Evolutionary conservation across 345 rosid genomes (phyloP), one percentile per base, ranked within the genome.

Genomic region (Salix brachista): DNA sequence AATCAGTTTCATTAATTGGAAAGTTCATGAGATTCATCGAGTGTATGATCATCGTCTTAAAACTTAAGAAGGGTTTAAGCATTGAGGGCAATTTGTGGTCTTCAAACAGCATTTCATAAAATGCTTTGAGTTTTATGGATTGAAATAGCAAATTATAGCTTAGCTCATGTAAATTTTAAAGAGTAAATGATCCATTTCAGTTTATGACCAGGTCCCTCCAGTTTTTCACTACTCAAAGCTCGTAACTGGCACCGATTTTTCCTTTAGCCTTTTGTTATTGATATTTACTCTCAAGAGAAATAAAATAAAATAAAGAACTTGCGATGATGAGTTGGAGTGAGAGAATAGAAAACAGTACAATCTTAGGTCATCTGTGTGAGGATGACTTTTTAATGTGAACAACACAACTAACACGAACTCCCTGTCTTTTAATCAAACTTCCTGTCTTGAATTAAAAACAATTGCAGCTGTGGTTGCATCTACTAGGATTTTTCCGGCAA

Each of bases 401-500:
- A 58, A 11, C 18, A 64, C 80, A 69, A 39, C 70, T 64, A 70
- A 71, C 79, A 76, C 77, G 73, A 79, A 81, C 73, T 69, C 16
- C 75, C 54, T 34, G 61, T 65, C 41, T 77, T 77, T 70, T 58
- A 70, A 67, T 76, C 28, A 73, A 52, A 75, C 32, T 79, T 17
- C 62, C 80, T 81, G 84, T 62, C 78, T 77, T 56, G 44, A 72
- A 69, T 54, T 58, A 30, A 65, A 60, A 66, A 36, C 65, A 56
- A 14, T n/a, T 72, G 52, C 28, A 25, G 72, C 25, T 65, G 67
- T 39, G 34, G 14, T 46, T 64, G 48, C 10, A 65, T 69, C 76
- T 68, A 11, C 72, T 79, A 74, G 83, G 81, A 74, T 65, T 77
- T 65, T 69, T 71, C 65, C 46, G 46, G 28, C 54, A 56, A 82